phyloP scores from a whole-genome alignment of 441 rosid genomes.

The Bruguiera hainesii region DNA sequence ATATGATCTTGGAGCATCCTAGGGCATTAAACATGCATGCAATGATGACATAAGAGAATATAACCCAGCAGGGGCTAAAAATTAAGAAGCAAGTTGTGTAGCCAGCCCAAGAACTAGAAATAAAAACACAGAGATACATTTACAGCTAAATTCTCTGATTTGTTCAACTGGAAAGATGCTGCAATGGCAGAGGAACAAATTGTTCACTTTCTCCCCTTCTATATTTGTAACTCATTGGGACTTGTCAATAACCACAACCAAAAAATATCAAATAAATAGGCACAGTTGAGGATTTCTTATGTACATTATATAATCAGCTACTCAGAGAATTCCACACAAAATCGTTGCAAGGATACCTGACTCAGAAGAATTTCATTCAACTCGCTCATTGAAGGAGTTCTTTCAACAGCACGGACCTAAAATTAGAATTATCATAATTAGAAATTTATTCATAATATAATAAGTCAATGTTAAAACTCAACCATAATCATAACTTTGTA shows the following conservation, averaged over 20 bases:
- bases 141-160: no score
- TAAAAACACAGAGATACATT: neutral
- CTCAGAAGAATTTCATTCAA: constrained; percentile 89
- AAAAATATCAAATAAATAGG: neutral
- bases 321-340: constrained; percentile 10
- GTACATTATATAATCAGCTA: constrained; percentile 13
- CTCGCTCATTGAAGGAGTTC: constrained; percentile 97
- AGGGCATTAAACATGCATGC: no score
- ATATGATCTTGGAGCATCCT: no score
- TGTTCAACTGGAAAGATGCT: no score
- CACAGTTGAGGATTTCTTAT: neutral
- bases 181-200: no score
- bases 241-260: no score
- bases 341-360: constrained; percentile 54
- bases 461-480: neutral
- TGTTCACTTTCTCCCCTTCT: no score
- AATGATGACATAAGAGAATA: neutral
- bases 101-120: neutral
- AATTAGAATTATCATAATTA: constrained; percentile 18
- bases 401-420: constrained; percentile 90
- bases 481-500: no score
- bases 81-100: neutral
- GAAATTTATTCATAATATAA: constrained; percentile 3
- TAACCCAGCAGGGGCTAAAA: neutral
- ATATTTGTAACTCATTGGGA: no score